Conservation (phyloP, 306 rosid genomes). For the Lathyrus aphaca region DNA sequence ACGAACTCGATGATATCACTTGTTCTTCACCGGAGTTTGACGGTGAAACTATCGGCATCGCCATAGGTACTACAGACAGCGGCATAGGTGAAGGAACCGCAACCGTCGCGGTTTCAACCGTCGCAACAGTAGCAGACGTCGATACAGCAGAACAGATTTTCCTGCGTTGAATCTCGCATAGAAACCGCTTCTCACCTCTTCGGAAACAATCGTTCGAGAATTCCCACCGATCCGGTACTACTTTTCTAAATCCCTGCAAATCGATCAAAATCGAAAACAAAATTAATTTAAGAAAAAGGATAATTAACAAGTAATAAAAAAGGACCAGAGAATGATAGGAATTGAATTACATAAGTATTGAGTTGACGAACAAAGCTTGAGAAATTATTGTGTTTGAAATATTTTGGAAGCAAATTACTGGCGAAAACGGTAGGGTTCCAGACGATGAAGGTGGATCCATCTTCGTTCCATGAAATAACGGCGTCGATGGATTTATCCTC, state of each 20-base stretch:
- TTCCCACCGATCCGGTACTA: constrained; percentile 94
- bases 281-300: not conserved
- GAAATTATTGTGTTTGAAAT: constrained; percentile 91
- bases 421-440: constrained; percentile 93
- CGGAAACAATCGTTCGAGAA: constrained; percentile 80
- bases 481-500: constrained; percentile 74
- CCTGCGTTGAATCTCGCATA: constrained; percentile 83
- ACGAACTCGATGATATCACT: constrained; percentile 61
- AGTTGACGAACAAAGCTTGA: constrained; percentile 95
- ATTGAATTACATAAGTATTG: constrained; percentile 75
- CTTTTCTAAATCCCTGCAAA: constrained; percentile 78
- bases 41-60: constrained; percentile 53
- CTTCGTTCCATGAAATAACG: constrained; percentile 86
- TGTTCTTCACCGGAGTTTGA: constrained; percentile 77
- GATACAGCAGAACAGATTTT: constrained; percentile 44
- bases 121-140: not conserved
- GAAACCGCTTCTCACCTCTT: constrained; percentile 65
- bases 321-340: not conserved
- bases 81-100: constrained; percentile 37
- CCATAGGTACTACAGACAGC: constrained; percentile 37
- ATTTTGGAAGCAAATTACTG: constrained; percentile 80
- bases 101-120: not conserved
- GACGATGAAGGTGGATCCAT: constrained; percentile 90
- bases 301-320: not conserved
- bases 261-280: not conserved